Evolutionary conservation across 139 green algal genomes (phyloP).

Genomic region (Chlamydomonas incerta): DNA sequence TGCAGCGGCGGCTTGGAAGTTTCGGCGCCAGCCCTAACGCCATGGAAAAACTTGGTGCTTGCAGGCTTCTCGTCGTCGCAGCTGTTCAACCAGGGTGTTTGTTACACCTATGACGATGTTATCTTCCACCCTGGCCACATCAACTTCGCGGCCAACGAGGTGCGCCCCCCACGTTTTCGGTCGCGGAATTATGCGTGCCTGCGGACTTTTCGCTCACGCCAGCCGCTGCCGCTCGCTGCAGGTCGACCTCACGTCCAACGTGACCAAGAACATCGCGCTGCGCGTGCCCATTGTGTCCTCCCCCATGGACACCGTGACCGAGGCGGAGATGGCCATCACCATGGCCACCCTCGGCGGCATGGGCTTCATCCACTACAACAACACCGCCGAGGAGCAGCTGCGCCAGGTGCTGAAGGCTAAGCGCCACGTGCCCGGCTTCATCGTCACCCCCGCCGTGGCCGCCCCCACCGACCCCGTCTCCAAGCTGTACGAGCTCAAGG

Average conservation of each 20-base stretch:
- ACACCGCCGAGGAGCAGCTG: conserved; percentile 92
- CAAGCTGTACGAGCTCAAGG: conserved; percentile 78
- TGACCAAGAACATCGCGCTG: conserved; percentile 91
- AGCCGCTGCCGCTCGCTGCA: conserved; percentile 35
- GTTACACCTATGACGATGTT: conserved; percentile 99
- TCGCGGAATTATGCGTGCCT: not conserved
- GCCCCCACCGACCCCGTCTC: conserved; percentile 62
- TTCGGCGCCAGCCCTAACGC: not conserved
- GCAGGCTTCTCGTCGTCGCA: conserved; percentile 75
- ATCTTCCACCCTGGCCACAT: conserved; percentile 99
- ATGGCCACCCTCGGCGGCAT: conserved; percentile 95
- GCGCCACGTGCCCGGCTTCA: conserved; percentile 77
- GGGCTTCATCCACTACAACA: conserved; percentile 99
- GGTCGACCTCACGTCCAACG: conserved; percentile 87
- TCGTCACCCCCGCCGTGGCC: conserved; percentile 70
- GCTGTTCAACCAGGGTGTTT: conserved; percentile 89
- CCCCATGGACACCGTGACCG: conserved; percentile 99
- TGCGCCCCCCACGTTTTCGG: conserved; percentile 41
- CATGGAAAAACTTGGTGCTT: no score
- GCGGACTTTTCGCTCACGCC: no score
- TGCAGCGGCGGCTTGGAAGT: not conserved
- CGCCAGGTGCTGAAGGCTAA: conserved; percentile 81
- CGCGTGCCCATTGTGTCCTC: conserved; percentile 90
- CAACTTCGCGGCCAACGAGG: conserved; percentile 94
- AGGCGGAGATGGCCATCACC: conserved; percentile 94